These are phyloP conservation scores for Fusarium sororula DNA, from an alignment of 2,329 filamentous ascomycete genomes.

Conservation along the genomic window DNA sequence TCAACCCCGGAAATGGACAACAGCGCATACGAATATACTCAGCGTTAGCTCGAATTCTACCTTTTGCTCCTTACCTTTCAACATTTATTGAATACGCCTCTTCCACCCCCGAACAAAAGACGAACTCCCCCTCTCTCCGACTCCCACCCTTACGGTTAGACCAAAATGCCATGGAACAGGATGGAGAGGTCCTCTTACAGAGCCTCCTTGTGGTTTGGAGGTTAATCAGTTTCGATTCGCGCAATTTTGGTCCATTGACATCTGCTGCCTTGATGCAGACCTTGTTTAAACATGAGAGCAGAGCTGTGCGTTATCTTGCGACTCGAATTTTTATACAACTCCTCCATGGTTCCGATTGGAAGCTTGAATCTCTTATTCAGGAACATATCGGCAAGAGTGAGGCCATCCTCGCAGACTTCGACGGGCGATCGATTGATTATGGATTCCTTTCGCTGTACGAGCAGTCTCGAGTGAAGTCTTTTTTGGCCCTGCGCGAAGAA, in stretches of 20 bases:
- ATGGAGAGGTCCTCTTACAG: slow-evolving; percentile 41
- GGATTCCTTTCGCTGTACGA: slow-evolving; percentile 72
- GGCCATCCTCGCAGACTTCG: slow-evolving; percentile 75
- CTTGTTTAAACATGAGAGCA: slow-evolving; percentile 69
- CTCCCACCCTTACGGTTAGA: slow-evolving; percentile 46
- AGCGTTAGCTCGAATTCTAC: slow-evolving; percentile 81
- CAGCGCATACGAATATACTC: slow-evolving; percentile 63
- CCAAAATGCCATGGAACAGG: slow-evolving; percentile 36
- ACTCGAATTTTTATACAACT: slow-evolving; percentile 83
- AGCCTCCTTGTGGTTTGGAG: slow-evolving; percentile 70
- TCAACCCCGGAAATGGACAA: slow-evolving; percentile 52
- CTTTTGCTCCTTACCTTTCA: slow-evolving; percentile 82
- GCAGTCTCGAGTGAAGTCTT: slow-evolving; percentile 60
- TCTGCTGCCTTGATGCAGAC: slow-evolving; percentile 73
- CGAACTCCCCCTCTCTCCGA: slow-evolving; percentile 39
- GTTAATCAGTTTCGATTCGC: slow-evolving; percentile 78
- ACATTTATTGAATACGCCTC: slow-evolving; percentile 67
- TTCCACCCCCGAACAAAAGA: slow-evolving; percentile 18
- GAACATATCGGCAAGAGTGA: slow-evolving; percentile 70
- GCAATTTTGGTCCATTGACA: slow-evolving; percentile 71
- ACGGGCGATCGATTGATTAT: slow-evolving; percentile 81
- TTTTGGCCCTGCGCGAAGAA: slow-evolving; percentile 54
- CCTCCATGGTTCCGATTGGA: slow-evolving; percentile 81
- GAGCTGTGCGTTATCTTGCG: slow-evolving; percentile 79
- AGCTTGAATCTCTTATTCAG: slow-evolving; percentile 75